These are phyloP conservation scores for Dimocarpus longan DNA, from an alignment of 345 rosid species.

Conservation along the genomic window DNA sequence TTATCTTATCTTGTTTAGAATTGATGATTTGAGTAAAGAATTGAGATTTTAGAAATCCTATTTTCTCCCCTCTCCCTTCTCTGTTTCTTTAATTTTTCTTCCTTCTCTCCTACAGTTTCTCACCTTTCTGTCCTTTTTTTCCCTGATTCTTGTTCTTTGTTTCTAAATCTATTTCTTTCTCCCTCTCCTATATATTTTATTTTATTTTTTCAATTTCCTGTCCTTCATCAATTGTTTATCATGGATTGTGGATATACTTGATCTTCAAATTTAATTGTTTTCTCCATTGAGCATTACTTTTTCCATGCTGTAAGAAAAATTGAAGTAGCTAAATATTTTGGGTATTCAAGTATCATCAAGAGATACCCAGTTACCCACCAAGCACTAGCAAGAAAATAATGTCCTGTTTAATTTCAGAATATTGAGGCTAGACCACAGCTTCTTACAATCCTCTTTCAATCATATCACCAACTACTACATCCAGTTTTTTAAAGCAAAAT, in stretches of 20 bases:
- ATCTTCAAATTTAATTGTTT: constrained; percentile 4
- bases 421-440: not conserved
- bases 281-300: not conserved
- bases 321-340: not conserved
- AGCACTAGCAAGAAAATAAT: not conserved
- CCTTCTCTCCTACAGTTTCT: no score
- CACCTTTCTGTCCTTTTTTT: no score
- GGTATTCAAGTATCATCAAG: not conserved
- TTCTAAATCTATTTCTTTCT: no score
- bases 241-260: not conserved
- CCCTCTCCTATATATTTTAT: not conserved
- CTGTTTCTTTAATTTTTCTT: no score
- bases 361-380: not conserved
- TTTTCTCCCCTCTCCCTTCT: no score
- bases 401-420: not conserved
- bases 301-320: not conserved
- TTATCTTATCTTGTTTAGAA: no score
- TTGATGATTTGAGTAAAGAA: no score
- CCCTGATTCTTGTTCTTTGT: no score
- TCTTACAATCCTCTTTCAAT: no score
- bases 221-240: not conserved
- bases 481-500: no score
- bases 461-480: no score
- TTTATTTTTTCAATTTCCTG: not conserved
- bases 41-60: no score